Percentiles rank a stretch among this genome's conserved stretches.
phyloP scores from a whole-genome alignment of 257 asterid species.

The Catharanthus roseus region DNA sequence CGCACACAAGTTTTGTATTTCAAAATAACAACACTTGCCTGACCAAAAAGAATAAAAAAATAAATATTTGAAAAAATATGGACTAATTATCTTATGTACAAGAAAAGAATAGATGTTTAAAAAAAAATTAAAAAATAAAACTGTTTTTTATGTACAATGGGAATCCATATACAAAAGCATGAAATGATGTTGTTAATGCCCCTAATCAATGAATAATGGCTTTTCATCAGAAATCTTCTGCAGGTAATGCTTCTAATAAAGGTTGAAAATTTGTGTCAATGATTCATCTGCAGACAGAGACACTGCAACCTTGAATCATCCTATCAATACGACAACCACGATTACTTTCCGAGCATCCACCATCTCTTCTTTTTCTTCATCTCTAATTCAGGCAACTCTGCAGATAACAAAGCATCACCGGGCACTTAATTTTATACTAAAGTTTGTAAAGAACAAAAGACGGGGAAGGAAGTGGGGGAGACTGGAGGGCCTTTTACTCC shows the following conservation, averaged over 20 bases:
- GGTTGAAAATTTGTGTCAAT: neutral
- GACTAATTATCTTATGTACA: neutral
- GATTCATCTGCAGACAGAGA: neutral
- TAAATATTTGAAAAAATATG: neutral
- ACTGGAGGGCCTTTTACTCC: too few species aligned
- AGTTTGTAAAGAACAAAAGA: neutral
- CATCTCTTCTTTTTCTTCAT: conserved; percentile 51
- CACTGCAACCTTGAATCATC: too few species aligned
- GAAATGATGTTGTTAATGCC: neutral
- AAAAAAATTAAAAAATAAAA: neutral
- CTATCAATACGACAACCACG: too few species aligned
- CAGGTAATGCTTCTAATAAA: neutral
- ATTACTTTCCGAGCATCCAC: conserved; percentile 39
- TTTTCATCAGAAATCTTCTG: neutral
- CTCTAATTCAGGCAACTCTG: conserved; percentile 51
- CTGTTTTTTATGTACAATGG: neutral
- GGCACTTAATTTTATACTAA: neutral
- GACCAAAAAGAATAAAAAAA: neutral
- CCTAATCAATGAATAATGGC: too few species aligned
- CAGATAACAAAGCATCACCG: conserved; percentile 4
- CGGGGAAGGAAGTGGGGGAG: neutral
- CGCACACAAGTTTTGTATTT: too few species aligned
- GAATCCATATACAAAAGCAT: neutral
- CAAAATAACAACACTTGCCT: neutral
- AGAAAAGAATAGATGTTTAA: neutral